phyloP scores from a whole-genome alignment of 2,329 filamentous ascomycete species.

The Dactylellina parvicollis region DNA sequence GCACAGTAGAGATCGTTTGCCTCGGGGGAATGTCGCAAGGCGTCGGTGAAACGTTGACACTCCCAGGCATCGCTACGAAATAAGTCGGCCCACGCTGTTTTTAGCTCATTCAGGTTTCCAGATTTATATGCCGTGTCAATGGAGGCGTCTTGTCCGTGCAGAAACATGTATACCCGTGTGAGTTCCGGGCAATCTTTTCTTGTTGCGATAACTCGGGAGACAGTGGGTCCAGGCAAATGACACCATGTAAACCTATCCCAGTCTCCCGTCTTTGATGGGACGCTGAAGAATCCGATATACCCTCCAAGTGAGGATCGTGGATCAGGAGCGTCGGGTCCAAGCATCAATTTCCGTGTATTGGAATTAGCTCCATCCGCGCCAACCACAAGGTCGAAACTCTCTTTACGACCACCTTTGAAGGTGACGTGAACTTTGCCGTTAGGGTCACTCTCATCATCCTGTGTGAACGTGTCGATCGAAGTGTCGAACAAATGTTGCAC shows the following conservation, averaged over 20 bases:
- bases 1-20: conserved; percentile 14
- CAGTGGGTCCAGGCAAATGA: conserved; percentile 5
- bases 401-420: conserved; percentile 17
- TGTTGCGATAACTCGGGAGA: conserved; percentile 1
- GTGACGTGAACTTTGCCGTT: conserved; percentile 39
- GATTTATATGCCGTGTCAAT: conserved; percentile 12
- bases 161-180: conserved; percentile 15
- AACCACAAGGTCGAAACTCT: conserved; percentile 65
- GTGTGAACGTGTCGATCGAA: conserved; percentile 53
- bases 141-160: not conserved
- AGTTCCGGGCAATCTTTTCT: conserved; percentile 21
- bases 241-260: conserved; percentile 17
- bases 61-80: conserved; percentile 2
- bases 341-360: conserved; percentile 57
- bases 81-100: conserved; percentile 5
- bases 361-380: conserved; percentile 66
- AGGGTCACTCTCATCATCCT: conserved; percentile 56
- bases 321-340: conserved; percentile 2
- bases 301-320: conserved; percentile 1
- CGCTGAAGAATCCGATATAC: conserved; percentile 20
- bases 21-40: not conserved
- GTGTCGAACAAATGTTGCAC: conserved; percentile 2
- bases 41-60: conserved; percentile 6
- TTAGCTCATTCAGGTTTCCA: conserved; percentile 6
- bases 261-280: conserved; percentile 4